A percentile compares a stretch with the other conserved stretches of the same genome.
Conservation (phyloP, 1,284 basidiomycete species). For the Pyrrhoderma noxium region DNA sequence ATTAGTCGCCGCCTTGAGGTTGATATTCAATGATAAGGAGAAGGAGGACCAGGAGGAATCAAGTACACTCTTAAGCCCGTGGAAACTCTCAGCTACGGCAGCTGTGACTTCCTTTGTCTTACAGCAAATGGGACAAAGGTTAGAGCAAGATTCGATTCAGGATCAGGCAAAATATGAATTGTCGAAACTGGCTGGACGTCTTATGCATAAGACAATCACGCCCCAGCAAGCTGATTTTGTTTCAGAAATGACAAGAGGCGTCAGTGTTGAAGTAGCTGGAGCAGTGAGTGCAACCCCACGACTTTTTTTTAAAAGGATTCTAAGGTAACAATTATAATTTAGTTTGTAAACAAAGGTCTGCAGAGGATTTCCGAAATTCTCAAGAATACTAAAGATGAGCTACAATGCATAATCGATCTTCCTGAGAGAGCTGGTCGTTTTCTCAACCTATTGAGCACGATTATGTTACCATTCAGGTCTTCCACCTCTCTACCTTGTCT, state of each 20-base stretch:
- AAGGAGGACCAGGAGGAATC: conserved; percentile 26
- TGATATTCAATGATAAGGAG: conserved; percentile 52
- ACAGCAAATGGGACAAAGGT: conserved; percentile 58
- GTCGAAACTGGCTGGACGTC: conserved; percentile 52
- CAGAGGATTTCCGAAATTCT: conserved; percentile 56
- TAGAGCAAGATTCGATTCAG: conserved; percentile 47
- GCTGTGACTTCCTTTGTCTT: conserved; percentile 70
- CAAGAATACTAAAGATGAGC: conserved; percentile 24
- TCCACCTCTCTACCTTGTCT: conserved; percentile 40
- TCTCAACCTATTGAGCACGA: conserved; percentile 59
- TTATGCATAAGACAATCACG: conserved; percentile 65
- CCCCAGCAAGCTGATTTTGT: conserved; percentile 74
- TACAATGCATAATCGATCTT: conserved; percentile 25
- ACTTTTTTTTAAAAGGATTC: conserved; percentile 7
- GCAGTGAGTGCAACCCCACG: conserved; percentile 40
- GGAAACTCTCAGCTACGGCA: conserved; percentile 73
- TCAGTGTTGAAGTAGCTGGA: conserved; percentile 52
- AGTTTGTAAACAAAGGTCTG: conserved; percentile 74
- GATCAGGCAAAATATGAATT: conserved; percentile 48
- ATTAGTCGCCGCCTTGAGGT: conserved; percentile 56
- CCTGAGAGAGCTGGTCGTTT: conserved; percentile 52
- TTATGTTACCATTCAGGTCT: conserved; percentile 57
- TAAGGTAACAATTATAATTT: neutral
- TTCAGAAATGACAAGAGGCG: conserved; percentile 66
- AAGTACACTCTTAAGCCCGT: conserved; percentile 63